phyloP scores from a whole-genome alignment of 2,329 filamentous ascomycete species.

The Daldinia sp. region DNA sequence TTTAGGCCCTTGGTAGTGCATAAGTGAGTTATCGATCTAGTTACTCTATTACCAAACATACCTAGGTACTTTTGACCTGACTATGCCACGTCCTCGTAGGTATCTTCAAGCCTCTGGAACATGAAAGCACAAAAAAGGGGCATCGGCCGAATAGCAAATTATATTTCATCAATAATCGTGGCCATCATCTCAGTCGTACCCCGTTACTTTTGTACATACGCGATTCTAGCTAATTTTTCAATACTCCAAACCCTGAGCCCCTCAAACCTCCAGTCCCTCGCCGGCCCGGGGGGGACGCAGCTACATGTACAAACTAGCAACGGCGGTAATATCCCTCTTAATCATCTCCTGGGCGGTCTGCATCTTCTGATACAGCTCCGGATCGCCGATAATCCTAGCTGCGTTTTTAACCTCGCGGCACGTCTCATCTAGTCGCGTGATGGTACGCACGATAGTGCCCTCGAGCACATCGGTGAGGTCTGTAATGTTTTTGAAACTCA shows the following conservation, averaged over 20 bases:
- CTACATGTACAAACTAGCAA: constrained; percentile 87
- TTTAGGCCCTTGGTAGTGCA: too few species aligned
- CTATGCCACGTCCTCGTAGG: too few species aligned
- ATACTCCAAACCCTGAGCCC: too few species aligned
- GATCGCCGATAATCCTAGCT: constrained; percentile 93
- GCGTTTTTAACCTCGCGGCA: constrained; percentile 98
- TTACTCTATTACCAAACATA: too few species aligned
- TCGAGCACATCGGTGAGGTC: constrained; percentile 95
- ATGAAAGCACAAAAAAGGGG: not conserved
- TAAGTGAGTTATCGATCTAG: too few species aligned
- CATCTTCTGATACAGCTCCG: constrained; percentile 95
- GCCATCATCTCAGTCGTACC: not conserved
- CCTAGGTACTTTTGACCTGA: too few species aligned
- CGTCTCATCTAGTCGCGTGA: constrained; percentile 92
- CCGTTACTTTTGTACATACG: not conserved
- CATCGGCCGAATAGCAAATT: not conserved
- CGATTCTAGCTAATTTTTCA: not conserved
- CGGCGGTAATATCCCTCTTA: constrained; percentile 92
- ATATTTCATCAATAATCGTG: not conserved
- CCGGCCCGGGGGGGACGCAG: not conserved
- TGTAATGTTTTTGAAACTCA: constrained; percentile 98
- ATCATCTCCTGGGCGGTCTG: constrained; percentile 97
- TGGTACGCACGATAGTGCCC: constrained; percentile 94
- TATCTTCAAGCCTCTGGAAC: too few species aligned
- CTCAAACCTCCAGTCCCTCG: not conserved